phyloP scores from a whole-genome alignment of 2,329 filamentous ascomycete species.

The Epichloe amarillans region DNA sequence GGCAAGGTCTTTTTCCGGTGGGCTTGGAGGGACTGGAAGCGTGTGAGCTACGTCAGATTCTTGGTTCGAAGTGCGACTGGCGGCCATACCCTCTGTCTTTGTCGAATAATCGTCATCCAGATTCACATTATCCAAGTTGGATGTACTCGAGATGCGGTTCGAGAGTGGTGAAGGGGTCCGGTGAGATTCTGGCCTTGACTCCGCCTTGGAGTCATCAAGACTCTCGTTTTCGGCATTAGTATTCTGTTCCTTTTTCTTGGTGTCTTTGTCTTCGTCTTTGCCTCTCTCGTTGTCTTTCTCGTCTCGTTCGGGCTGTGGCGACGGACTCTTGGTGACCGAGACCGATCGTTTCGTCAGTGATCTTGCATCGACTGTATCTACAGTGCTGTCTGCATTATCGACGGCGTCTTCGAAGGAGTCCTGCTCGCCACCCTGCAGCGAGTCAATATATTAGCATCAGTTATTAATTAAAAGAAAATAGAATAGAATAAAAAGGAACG shows the following conservation, averaged over 20 bases:
- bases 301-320: conserved; percentile 7
- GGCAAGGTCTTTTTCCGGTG: conserved; percentile 23
- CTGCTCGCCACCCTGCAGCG: conserved; percentile 17
- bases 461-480: no score
- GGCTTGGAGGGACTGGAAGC: conserved; percentile 17
- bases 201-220: conserved; percentile 9
- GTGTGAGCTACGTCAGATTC: conserved; percentile 9
- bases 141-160: conserved; percentile 32
- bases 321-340: conserved; percentile 21
- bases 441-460: conserved; percentile 6
- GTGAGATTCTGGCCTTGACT: conserved; percentile 10
- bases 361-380: conserved; percentile 56
- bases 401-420: conserved; percentile 67
- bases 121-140: conserved; percentile 48
- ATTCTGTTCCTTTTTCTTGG: conserved; percentile 8
- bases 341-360: conserved; percentile 41
- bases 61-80: not conserved
- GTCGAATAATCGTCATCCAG: conserved; percentile 44
- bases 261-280: conserved; percentile 1
- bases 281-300: not conserved
- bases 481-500: not conserved
- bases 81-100: conserved; percentile 19
- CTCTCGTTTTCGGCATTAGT: conserved; percentile 5
- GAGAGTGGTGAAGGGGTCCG: conserved; percentile 27
- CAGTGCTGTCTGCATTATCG: conserved; percentile 31